Evolutionary conservation across 2,329 filamentous ascomycete species (phyloP), one percentile per base, ranked within the genome.

Genomic region (Alternaria brassicicola): DNA sequence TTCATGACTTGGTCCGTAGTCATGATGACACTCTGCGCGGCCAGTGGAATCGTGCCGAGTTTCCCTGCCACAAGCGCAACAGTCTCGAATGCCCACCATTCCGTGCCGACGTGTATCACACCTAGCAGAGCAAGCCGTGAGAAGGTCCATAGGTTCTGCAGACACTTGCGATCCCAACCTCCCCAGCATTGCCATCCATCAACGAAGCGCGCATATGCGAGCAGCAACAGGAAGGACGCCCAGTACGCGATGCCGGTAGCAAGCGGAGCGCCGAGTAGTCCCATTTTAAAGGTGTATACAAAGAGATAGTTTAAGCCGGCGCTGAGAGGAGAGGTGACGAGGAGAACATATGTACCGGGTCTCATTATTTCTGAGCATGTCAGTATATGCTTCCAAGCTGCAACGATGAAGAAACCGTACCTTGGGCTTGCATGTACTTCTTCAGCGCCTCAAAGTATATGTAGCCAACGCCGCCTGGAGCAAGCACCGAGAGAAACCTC

Each of bases 21-120:
- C 92, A 96, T 96, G 73, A 96, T 93, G 21, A 96, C 91, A 46
- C 87, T 90, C 76, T 96, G 92, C 0, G 92, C 90, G 1, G 92
- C 92, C 0, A 96, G 82, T 0, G 91, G 85, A 31, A 93, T 79
- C 0, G 90, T 93, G 3, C 93, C 93, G 0, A 96, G 84, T 33
- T 88, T 85, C 1, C 92, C 92, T 5, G 92, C 92, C 2, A 90
- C 91, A 0, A 96, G 84, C 1, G 92, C 91, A 2, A 96, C 91
- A 64, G 96, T 94, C 77, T 96, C 92, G 68, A 96, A 96, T 0
- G 92, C 93, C 92, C 92, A 96, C 92, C 92, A 96, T 77, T 96
- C 93, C 0, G 92, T 95, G 3, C 91, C 93, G 5, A 96, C 90
- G 63, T 96, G 92, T 3, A 96, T 79, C 39, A 96, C 83, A 0